Base-by-base conservation (phyloP, 2,329 filamentous ascomycete genomes). In the Apiospora arundinis region DNA sequence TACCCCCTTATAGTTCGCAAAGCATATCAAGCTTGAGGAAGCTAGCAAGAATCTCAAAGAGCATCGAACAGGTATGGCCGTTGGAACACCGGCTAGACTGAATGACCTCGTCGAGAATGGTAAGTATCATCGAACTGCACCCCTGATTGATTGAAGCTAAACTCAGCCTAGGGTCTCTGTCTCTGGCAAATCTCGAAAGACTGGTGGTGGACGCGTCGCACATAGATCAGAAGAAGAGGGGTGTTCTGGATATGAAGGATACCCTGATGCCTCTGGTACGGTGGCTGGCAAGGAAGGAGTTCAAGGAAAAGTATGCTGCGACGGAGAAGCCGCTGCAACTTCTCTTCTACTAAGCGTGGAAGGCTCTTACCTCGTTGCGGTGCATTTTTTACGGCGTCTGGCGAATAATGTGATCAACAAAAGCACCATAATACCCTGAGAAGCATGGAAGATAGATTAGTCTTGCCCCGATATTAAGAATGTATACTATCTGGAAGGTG, bases 1-100 rank as follows among this genome's bases (percentile, higher is more conserved):
- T 44, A 4, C 68, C 32, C 37, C 9, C 5, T 12, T 44, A 4
- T 69, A 90, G 79, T 99, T 99, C 81, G 95, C 96, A 44, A 99
- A 99, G 82, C 96, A 99, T 81, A 97, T 99, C 85, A 99, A 99
- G 83, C 83, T 99, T 14, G 90, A 93, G 69, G 95, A 98, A 77
- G 93, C 95, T 45, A 90, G 95, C 69, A 87, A 92, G 72, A 93
- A 93, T 79, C 89, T 97, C 56, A 88, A 92, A 77, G 87, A 83
- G 70, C 86, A 83, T 75, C 91, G 92, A 73, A 93, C 95, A 16
- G 94, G 94, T 40, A 93, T 98, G 74, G 95, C 93, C 2, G 94
- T 98, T 18, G 96, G 96, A 4, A 99, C 96, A 6, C 95, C 96
- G 6, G 89, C 93, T 67, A 88, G 96, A 67, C 83, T 99, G 52